Base-by-base conservation (phyloP, 352 stramenopile genomes). In the Pilasporangium apinafurcum region DNA sequence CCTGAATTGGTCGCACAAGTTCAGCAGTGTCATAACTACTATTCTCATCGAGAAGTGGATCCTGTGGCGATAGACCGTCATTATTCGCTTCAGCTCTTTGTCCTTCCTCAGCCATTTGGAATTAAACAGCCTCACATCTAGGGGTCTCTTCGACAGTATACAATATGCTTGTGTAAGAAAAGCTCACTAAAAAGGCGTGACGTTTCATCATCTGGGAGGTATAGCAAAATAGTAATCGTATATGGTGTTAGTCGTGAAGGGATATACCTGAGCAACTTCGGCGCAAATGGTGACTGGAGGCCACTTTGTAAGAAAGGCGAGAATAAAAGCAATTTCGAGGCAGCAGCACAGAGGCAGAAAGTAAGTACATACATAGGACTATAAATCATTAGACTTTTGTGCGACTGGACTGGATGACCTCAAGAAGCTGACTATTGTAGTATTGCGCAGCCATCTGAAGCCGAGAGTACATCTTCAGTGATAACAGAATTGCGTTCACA, bases 341-440 rank as follows among this genome's bases (percentile, higher is more conserved):
- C n/a, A n/a, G n/a, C n/a, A n/a, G n/a, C n/a, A n/a, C n/a, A n/a
- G n/a, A n/a, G n/a, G n/a, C n/a, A n/a, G n/a, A n/a, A n/a, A n/a
- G n/a, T 21, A 21, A 17, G 16, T 17, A 22, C 34, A 39, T 39
- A 41, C 27, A 37, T 36, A 40, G 41, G 30, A 18, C 40, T 32
- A 49, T n/a, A 5, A 8, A 25, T 20, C 32, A 36, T 25, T 28
- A 21, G 14, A 16, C 22, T 37, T 28, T 14, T 20, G 33, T 8
- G 8, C n/a, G 13, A 2, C 0, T 35, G 8, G 20, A 22, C 33
- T 53, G 56, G 27, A 86, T 67, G 33, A 59, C 74, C 24, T 80
- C 50, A 13, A 80, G 55, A 17, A 90, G 41, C 48, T 83, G 60
- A 6, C 63, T 53, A 44, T 87, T 90, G 68, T 90, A 90, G 48